Conservation (phyloP, 345 rosid species). For the Toxicodendron radicans region DNA sequence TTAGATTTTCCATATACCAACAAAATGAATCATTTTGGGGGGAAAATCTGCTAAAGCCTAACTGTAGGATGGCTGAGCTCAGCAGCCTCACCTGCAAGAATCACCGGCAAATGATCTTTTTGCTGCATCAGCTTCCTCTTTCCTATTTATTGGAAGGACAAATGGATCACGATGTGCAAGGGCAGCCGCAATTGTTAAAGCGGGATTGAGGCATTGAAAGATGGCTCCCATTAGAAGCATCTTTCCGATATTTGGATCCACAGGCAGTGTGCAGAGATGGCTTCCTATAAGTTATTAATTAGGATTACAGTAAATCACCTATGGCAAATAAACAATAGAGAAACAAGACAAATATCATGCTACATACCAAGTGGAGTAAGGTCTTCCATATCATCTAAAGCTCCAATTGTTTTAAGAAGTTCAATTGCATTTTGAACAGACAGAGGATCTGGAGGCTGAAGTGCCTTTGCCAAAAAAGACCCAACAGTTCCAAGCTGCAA, state of each 20-base stretch:
- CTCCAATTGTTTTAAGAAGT: constrained; percentile 88
- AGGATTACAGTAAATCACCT: constrained; percentile 14
- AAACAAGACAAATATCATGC: constrained; percentile 5
- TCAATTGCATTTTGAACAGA: constrained; percentile 96
- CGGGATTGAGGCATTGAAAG: constrained; percentile 92
- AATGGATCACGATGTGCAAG: constrained; percentile 90
- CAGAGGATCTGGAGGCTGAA: constrained; percentile 94
- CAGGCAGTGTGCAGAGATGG: constrained; percentile 81
- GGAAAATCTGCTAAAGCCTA: not conserved
- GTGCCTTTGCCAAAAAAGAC: constrained; percentile 87
- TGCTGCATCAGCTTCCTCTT: constrained; percentile 87
- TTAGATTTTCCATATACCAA: constrained; percentile 13
- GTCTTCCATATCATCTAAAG: constrained; percentile 78
- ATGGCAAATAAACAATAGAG: constrained; percentile 9
- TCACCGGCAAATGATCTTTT: constrained; percentile 90
- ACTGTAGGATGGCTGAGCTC: not conserved
- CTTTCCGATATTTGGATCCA: constrained; percentile 94
- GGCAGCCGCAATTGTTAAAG: constrained; percentile 93
- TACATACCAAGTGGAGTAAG: constrained; percentile 90
- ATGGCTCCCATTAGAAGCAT: constrained; percentile 95
- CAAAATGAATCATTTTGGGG: not conserved
- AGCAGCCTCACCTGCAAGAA: constrained; percentile 74
- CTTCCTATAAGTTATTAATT: constrained; percentile 48
- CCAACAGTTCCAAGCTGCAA: constrained; percentile 89
- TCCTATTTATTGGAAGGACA: constrained; percentile 79